Base-by-base conservation (phyloP, 83 land plant species). In the Picea abies region DNA sequence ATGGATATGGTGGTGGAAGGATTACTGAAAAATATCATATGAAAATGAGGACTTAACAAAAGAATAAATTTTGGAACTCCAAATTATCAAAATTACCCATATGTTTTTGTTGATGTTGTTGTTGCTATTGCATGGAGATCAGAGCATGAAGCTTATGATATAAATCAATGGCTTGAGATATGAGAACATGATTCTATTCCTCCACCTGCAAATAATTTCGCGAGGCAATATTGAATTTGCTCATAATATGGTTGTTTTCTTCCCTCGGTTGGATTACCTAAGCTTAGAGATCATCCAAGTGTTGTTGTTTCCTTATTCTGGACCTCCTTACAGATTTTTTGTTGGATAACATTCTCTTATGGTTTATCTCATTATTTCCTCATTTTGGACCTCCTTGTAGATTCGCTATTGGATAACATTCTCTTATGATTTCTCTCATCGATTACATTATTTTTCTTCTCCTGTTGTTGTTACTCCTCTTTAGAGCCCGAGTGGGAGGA, bases 341-440 rank as follows among this genome's bases (percentile, higher is more conserved):
- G 75, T 94, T 94, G 41, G 96, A 94, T 3, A 86, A 32, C 96
- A 91, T 94, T 76, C 96, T 47, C 85, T 84, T 86, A 82, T 85
- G 85, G 86, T 87, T 94, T 85, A 85, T 85, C 75, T 91, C 90
- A 75, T 88, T 92, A 93, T 86, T 94, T 94, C 88, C 86, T 89
- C 87, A 90, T 87, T 60, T 94, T 73, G 2, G 96, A 94, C 60
- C 94, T 66, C 85, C 91, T 81, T 32, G 96, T 94, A 12, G 96
- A 94, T 82, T 94, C 96, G 2, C 96, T 79, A 70, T 94, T 94
- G 41, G 96, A 94, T 3, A 86, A 44, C 96, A 91, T 94, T 76
- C 96, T 47, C 85, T 84, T 86, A 82, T 85, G 85, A 86, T 87
- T 94, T 85, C 88, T 85, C 75, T 91, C 90, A 75, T 90, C 91